Evolutionary conservation across 345 rosid species (phyloP), one percentile per base, ranked within the genome.

Genomic region (Camelina laxa): DNA sequence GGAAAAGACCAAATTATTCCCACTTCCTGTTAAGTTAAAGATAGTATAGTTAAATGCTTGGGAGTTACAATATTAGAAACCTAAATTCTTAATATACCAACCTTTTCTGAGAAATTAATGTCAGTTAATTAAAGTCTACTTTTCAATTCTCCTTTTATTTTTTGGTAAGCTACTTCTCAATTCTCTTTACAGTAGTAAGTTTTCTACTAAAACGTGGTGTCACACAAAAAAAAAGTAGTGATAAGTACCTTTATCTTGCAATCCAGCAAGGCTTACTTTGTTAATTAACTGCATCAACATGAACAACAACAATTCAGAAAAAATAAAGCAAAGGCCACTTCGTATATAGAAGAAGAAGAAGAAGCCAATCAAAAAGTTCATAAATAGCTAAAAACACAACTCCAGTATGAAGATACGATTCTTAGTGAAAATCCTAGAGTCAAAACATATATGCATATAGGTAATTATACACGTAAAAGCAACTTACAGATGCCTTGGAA

Each of bases 241-340:
- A 22, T 14, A 73, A 31, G 13, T 68, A 89, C 97, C 99, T 89
- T 95, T 95, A 80, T 95, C 97, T 76, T 91, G 98, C 80, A 91
- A 62, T 58, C 97, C 95, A 13, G 88, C 97, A n/a, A 94, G 65
- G 76, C 80, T 76, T 53, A 85, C 76, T 82, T 89, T 87, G 80
- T 82, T 88, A 45, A 38, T 58, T 69, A 91, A 61, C 98, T 93
- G 94, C 84, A 82, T 39, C 63, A 74, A 50, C 48, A 59, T 11
- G 20, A 44, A 65, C 12, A 79, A 58, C 44, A 69, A n/a, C 35
- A 58, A 41, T 59, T 74, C 61, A 50, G 54, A 64, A 41, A 3
- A 16, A 33, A 2, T 27, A 9, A 35, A 41, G 57, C 49, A 65
- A 44, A 22, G 1, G 4, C 9, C 42, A 74, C 9, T 58, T 24